phyloP scores from a whole-genome alignment of 2,329 filamentous ascomycete species.

The Catunica adiposa region DNA sequence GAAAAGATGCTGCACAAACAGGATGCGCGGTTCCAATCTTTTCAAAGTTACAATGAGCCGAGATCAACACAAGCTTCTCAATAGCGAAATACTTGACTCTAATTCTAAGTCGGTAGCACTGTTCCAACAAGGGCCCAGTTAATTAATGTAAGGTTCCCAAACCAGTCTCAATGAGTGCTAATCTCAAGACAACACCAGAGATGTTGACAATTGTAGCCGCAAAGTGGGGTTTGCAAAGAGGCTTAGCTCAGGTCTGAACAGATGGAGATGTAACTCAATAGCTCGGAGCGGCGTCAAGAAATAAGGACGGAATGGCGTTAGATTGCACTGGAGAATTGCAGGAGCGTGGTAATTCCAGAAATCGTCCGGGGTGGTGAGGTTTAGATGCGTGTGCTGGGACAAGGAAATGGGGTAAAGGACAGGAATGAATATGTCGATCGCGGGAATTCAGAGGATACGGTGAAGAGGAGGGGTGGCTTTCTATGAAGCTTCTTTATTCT shows the following conservation, averaged over 20 bases:
- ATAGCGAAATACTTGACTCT: not conserved
- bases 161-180: not conserved
- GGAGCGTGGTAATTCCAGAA: not conserved
- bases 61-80: not conserved
- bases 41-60: not conserved
- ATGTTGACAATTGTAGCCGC: not conserved
- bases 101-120: not conserved
- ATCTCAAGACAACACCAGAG: not conserved
- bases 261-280: conserved; percentile 7
- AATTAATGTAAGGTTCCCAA: not conserved
- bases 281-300: not conserved
- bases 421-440: too few relatives aligned
- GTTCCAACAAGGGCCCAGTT: not conserved
- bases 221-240: conserved; percentile 2
- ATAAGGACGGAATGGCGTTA: not conserved
- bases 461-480: too few relatives aligned
- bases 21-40: not conserved
- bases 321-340: not conserved
- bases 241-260: conserved; percentile 7
- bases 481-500: not conserved
- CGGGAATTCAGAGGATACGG: too few relatives aligned
- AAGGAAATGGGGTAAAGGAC: not conserved
- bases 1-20: conserved; percentile 2
- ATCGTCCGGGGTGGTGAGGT: not conserved
- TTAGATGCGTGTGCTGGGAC: not conserved